These are phyloP conservation scores for Candida yuanshanica DNA, from an alignment of 805 yeast species.

Conservation along the genomic window DNA sequence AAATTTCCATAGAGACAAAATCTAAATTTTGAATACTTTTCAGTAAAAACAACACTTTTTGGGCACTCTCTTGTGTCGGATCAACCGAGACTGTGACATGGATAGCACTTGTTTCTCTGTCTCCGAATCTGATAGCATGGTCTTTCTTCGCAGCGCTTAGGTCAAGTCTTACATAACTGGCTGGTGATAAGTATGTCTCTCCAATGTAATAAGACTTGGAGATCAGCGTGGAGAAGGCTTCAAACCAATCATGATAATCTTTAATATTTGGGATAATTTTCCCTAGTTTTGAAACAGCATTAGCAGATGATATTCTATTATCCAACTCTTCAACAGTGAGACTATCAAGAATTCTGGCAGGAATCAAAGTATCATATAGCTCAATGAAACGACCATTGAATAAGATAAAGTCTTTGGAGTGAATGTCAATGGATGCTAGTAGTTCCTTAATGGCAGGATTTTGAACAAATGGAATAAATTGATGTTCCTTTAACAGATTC, in stretches of 20 bases:
- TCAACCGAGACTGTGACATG: slow-evolving; percentile 61
- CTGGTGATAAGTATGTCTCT: slow-evolving; percentile 24
- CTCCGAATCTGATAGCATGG: slow-evolving; percentile 21
- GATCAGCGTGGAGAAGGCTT: slow-evolving; percentile 36
- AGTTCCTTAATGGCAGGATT: slow-evolving; percentile 11
- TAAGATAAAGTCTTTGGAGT: slow-evolving; percentile 35
- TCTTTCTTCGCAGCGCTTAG: slow-evolving; percentile 27
- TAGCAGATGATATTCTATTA: slow-evolving; percentile 35
- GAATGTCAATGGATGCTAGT: slow-evolving; percentile 28
- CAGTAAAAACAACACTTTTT: slow-evolving; percentile 46
- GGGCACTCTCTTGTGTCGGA: slow-evolving; percentile 69
- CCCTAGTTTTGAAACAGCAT: slow-evolving; percentile 20
- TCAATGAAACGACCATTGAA: slow-evolving; percentile 51
- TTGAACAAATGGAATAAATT: slow-evolving; percentile 10
- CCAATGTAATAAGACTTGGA: slow-evolving; percentile 38
- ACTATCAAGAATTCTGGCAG: slow-evolving; percentile 28
- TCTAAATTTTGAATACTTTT: slow-evolving; percentile 38
- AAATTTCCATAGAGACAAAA: slow-evolving; percentile 47
- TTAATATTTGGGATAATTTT: slow-evolving; percentile 10
- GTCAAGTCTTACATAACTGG: slow-evolving; percentile 43
- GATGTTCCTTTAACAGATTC: slow-evolving; percentile 6
- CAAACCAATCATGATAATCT: slow-evolving; percentile 39
- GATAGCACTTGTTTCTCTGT: slow-evolving; percentile 31
- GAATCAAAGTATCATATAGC: slow-evolving; percentile 24
- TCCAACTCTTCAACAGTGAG: slow-evolving; percentile 42